Evolutionary conservation across 164 flowering plant genomes (phyloP), one percentile per base, ranked within the genome.

Genomic region (Vitis amurensis): DNA sequence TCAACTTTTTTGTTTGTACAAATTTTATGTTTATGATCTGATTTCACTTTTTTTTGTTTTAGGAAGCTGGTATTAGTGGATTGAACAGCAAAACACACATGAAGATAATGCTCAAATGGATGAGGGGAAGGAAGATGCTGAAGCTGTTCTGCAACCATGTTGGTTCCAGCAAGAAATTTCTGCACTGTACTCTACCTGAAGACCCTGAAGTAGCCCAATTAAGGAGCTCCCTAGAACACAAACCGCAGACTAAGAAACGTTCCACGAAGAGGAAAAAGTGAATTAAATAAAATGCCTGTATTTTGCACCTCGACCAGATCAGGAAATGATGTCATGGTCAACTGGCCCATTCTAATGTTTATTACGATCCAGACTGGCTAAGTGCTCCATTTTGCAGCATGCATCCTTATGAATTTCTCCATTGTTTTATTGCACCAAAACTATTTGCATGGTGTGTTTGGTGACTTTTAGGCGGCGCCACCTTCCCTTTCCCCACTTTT

Each of bases 101-200:
- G 93, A 91, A 89, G 78, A 16, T 90, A 66, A 77, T 91, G 88
- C 86, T 91, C 55, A 88, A 91, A 76, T 91, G 97, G 97, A 91
- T 91, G 94, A 78, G 83, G 66, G 94, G 97, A 55, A 86, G 91
- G 80, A 87, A 82, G 75, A 82, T 91, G 90, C 83, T 91, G 72
- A 91, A 87, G 78, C 83, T 85, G 56, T 70, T 85, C 15, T 88
- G 92, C 84, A 75, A 83, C 56, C 87, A 79, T 6, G 83, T 87
- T 56, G 97, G 97, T 67, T 83, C 91, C 60, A 81, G 37, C 76
- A 92, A 90, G 89, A 89, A 81, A 74, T 90, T 92, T 72, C 68
- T 84, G 61, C 85, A 77, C 67, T 73, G 78, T 68, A 82, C 88
- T 37, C 80, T 87, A 19, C 93, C 95, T 60, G 91, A 88, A 73